Percentiles rank a stretch among this genome's conserved stretches.
Evolutionary conservation across 164 flowering plant species (phyloP).

Genomic region (Dillenia suffruticosa): DNA sequence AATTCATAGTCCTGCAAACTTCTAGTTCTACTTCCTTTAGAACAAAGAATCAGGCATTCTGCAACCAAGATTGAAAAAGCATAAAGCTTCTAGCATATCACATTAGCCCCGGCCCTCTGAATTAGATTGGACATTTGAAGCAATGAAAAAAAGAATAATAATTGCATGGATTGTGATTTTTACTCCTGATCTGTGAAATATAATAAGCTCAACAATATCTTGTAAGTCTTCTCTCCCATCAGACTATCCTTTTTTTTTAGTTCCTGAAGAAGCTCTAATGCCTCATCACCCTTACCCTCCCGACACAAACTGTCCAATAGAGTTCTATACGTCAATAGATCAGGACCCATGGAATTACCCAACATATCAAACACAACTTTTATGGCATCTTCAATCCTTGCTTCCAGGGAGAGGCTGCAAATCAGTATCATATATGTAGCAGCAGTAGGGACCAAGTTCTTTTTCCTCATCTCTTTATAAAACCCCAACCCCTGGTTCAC

Average conservation of each 20-base stretch:
- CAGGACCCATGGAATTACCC: constrained; percentile 51
- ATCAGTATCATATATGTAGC: constrained; percentile 60
- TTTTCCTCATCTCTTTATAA: constrained; percentile 72
- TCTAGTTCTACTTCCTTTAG: too few relatives aligned
- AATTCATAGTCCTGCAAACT: too few relatives aligned
- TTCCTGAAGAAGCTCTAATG: constrained; percentile 62
- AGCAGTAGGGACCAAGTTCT: constrained; percentile 49
- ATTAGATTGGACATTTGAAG: too few relatives aligned
- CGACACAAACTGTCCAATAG: constrained; percentile 72
- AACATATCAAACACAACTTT: constrained; percentile 64
- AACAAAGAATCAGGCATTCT: too few relatives aligned
- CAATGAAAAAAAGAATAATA: not conserved
- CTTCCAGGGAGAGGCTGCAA: constrained; percentile 72
- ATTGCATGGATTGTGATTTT: not conserved
- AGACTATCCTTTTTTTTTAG: constrained; percentile 45
- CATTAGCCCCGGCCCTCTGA: too few relatives aligned
- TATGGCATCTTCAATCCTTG: constrained; percentile 58
- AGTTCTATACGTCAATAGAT: constrained; percentile 75
- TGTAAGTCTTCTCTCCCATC: constrained; percentile 49
- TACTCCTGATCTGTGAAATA: constrained; percentile 28
- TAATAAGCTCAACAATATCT: constrained; percentile 37
- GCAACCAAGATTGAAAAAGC: too few relatives aligned
- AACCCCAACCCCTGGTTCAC: constrained; percentile 47
- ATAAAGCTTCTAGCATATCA: too few relatives aligned
- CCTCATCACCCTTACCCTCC: constrained; percentile 62